These are phyloP conservation scores for Barnettozyma sp. DNA, from an alignment of 805 yeast species.

Conservation along the genomic window DNA sequence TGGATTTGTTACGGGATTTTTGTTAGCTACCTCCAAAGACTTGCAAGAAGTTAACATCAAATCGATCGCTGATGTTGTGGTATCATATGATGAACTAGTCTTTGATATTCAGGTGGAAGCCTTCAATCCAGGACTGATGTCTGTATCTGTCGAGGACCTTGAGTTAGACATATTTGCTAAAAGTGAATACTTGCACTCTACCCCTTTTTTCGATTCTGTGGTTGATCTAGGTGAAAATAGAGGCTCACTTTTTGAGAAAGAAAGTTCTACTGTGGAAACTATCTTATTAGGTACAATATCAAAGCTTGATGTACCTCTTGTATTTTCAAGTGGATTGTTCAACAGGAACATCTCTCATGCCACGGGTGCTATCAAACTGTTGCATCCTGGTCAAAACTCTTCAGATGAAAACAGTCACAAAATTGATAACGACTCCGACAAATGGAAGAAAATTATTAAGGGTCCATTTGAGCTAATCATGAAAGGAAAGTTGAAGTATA, in stretches of 20 bases:
- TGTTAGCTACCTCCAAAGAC: constrained; percentile 82
- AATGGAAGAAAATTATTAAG: constrained; percentile 69
- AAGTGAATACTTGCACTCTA: constrained; percentile 39
- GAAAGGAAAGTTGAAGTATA: constrained; percentile 75
- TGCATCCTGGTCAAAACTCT: constrained; percentile 57
- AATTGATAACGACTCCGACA: constrained; percentile 32
- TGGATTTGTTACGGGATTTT: constrained; percentile 79
- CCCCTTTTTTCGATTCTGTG: neutral
- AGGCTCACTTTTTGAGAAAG: constrained; percentile 4
- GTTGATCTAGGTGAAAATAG: constrained; percentile 7
- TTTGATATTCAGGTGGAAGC: constrained; percentile 76
- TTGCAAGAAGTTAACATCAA: constrained; percentile 57
- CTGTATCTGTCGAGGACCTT: constrained; percentile 53
- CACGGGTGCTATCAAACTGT: constrained; percentile 60
- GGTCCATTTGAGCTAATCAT: constrained; percentile 83
- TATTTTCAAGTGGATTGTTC: constrained; percentile 73
- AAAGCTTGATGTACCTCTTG: constrained; percentile 63
- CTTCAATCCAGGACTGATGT: constrained; percentile 79
- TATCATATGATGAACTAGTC: constrained; percentile 77
- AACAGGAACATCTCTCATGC: constrained; percentile 52
- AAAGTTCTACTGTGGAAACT: constrained; percentile 37
- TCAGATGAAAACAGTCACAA: constrained; percentile 24
- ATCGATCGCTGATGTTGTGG: constrained; percentile 62
- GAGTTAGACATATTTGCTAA: constrained; percentile 84
- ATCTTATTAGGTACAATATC: constrained; percentile 67